Evolutionary conservation across 495 filamentous ascomycete genomes (phyloP), one percentile per base, ranked within the genome.

Genomic region (Neohortaea acidophila): DNA sequence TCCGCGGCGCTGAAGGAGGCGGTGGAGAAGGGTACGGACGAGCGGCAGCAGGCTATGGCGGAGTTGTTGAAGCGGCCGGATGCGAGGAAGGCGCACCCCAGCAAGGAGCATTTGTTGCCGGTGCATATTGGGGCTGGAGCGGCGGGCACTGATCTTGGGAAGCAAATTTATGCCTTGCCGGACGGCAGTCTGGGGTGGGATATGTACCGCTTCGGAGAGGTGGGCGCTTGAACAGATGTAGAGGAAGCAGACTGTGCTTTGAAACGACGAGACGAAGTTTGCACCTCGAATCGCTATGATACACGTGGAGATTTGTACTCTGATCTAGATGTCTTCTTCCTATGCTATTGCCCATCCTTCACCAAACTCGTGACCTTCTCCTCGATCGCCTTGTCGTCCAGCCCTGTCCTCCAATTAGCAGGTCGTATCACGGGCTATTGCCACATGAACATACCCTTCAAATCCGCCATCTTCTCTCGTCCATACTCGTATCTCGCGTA

Each of bases 401-500:
- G 66, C 34, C 86, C 85, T 92, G 51, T 39, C 29, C 20, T 15
- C 14, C 19, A 12, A 19, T 19, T 33, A 27, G 17, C n/a, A 30
- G 2, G 11, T 8, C 14, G 3, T n/a, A 8, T 17, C 30, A 3
- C 1, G 10, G n/a, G 15, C 4, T 17, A n/a, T 9, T 5, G 15
- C 11, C 13, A 21, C 18, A 36, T 34, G 8, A 27, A 45, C 60
- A 23, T 50, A 89, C 86, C 86, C 51, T 69, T 68, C 60, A 97
- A 65, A 44, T 77, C 72, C 57, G 81, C 75, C 60, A 76, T 77
- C 67, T 75, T 89, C 69, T 97, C 89, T 62, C 78, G 73, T 48
- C 89, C 89, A 49, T 82, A 74, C 32, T 81, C 87, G 53, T 87
- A 97, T 76, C 89, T 68, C 44, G 91, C 85, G 59, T 78, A 96